Evolutionary conservation across 2,329 filamentous ascomycete species (phyloP).

Genomic region (Apiospora saccharicola): DNA sequence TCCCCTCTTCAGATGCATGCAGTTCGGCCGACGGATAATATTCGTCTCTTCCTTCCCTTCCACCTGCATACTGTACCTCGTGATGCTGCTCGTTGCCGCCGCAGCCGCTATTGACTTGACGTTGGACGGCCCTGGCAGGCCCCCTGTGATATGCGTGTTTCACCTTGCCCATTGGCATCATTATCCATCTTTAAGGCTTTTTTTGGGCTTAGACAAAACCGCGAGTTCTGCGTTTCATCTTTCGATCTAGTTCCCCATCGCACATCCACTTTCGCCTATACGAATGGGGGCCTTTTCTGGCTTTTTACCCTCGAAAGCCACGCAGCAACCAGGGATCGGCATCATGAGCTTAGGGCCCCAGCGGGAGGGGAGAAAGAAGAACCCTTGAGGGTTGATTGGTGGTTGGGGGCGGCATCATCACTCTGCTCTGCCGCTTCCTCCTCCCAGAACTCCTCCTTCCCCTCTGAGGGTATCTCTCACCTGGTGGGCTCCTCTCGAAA

Average conservation of each 20-base stretch:
- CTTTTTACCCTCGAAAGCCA: constrained; percentile 5
- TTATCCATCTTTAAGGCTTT: constrained; percentile 22
- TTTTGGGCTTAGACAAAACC: constrained; percentile 11
- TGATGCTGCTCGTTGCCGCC: constrained; percentile 2
- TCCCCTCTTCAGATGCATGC: constrained; percentile 1
- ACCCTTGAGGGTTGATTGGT: background rate
- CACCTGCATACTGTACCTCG: background rate
- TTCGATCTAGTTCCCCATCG: constrained; percentile 17
- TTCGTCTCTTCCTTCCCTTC: constrained; percentile 16
- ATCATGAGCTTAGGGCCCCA: background rate
- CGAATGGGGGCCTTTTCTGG: constrained; percentile 4
- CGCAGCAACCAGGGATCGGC: constrained; percentile 10
- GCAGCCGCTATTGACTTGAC: constrained; percentile 7
- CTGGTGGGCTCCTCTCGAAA: constrained; percentile 15
- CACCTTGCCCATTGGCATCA: constrained; percentile 17
- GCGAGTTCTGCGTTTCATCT: constrained; percentile 20
- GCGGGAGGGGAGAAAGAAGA: background rate
- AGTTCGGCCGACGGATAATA: constrained; percentile 11
- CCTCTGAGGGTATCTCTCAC: constrained; percentile 1
- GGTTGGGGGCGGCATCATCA: background rate
- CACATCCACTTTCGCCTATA: constrained; percentile 7
- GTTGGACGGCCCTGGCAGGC: constrained; percentile 1
- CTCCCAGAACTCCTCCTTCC: too few species aligned
- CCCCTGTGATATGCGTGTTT: constrained; percentile 17
- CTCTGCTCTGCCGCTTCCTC: background rate